phyloP scores from a whole-genome alignment of 2,329 filamentous ascomycete species.

The Cercospora janseana region DNA sequence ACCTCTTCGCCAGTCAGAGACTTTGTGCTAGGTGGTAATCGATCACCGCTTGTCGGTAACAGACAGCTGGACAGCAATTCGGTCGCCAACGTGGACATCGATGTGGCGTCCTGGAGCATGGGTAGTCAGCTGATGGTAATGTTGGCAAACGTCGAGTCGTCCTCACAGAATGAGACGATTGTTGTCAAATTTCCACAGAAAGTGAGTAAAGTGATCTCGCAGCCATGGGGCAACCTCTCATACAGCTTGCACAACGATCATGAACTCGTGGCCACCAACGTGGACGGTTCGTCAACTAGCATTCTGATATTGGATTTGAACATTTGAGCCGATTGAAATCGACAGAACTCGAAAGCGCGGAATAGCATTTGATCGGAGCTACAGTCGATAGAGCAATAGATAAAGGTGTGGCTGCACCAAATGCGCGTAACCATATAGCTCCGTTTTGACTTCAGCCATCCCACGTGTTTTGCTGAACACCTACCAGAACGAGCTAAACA shows the following conservation, averaged over 20 bases:
- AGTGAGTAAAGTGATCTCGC: conserved; percentile 17
- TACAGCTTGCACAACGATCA: conserved; percentile 21
- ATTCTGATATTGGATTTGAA: conserved; percentile 25
- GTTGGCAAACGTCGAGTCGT: conserved; percentile 25
- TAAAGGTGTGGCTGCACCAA: no score
- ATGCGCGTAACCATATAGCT: no score
- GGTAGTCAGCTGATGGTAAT: conserved; percentile 25
- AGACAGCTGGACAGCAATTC: background rate
- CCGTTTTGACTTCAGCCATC: no score
- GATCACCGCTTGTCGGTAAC: conserved; percentile 18
- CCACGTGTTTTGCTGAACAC: no score
- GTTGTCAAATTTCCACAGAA: conserved; percentile 23
- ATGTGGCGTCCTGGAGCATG: conserved; percentile 30
- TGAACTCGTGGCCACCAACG: conserved; percentile 16
- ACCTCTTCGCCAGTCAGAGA: conserved; percentile 35
- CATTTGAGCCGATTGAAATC: conserved; percentile 10
- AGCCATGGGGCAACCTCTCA: conserved; percentile 30
- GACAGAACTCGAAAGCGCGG: no score
- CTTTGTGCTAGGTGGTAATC: conserved; percentile 42
- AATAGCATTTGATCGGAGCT: no score
- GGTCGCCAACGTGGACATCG: conserved; percentile 17
- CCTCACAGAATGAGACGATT: conserved; percentile 10
- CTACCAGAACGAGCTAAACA: no score
- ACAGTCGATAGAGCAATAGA: no score
- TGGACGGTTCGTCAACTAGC: conserved; percentile 27